phyloP scores from a whole-genome alignment of 73 alveolate species.

The Stentor coeruleus region DNA sequence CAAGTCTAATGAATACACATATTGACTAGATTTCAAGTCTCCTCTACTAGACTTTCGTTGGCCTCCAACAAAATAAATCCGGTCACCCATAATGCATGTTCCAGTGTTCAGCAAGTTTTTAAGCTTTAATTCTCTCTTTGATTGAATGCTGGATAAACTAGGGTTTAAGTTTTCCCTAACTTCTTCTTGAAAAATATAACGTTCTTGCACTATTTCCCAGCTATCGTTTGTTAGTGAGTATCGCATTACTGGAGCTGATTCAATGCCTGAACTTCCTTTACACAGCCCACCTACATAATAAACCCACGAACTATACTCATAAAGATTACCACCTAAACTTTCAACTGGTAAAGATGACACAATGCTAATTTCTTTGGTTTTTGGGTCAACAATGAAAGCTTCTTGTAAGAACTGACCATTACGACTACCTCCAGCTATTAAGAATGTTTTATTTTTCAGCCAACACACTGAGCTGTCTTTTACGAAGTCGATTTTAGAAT shows the following conservation, averaged over 20 bases:
- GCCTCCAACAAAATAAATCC: slow-evolving; percentile 5
- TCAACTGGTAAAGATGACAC: not conserved
- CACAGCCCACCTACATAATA: not conserved
- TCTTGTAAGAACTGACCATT: no score
- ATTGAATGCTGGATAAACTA: not conserved
- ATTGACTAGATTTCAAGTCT: not conserved
- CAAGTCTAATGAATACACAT: not conserved
- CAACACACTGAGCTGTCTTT: not conserved
- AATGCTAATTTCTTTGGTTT: not conserved
- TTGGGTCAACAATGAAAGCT: not conserved
- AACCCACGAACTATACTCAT: not conserved
- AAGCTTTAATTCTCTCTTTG: not conserved
- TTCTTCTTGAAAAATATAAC: not conserved
- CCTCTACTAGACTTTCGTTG: not conserved
- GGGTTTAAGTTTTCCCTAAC: no score
- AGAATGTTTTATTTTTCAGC: not conserved
- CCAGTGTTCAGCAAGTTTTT: not conserved
- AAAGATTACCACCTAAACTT: not conserved
- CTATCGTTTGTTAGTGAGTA: not conserved
- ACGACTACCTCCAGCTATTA: not conserved
- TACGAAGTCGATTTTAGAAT: not conserved
- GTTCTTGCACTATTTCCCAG: not conserved
- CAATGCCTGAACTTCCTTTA: not conserved
- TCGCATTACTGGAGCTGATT: not conserved
- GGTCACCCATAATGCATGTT: not conserved